Evolutionary conservation across 148 eudicot species (phyloP).

Genomic region (Gaultheria prostrata): DNA sequence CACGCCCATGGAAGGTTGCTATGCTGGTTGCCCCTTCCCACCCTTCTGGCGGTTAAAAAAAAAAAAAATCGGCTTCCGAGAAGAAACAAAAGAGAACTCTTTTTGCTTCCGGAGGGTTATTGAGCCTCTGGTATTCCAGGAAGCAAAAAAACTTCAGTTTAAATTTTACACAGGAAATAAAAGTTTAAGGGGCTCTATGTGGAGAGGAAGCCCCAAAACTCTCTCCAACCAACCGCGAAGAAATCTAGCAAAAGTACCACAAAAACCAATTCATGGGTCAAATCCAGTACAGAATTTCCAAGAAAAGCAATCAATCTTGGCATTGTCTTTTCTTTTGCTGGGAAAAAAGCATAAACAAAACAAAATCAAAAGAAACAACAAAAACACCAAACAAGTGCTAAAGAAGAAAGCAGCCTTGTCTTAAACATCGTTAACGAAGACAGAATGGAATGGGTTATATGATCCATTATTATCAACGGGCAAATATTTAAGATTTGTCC

Average conservation of each 20-base stretch:
- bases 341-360: neutral
- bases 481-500: neutral
- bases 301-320: neutral
- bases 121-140: neutral
- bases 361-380: neutral
- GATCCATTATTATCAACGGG: neutral
- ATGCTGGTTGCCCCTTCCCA: too few relatives aligned
- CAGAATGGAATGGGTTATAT: neutral
- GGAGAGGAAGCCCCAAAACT: neutral
- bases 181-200: neutral
- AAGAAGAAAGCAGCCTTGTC: neutral
- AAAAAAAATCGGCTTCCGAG: too few relatives aligned
- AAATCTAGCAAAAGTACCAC: neutral
- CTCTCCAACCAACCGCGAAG: neutral
- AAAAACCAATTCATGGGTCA: neutral
- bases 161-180: too few relatives aligned
- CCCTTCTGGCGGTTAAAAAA: too few relatives aligned
- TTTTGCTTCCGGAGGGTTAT: neutral
- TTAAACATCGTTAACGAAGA: neutral
- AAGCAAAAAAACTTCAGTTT: neutral
- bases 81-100: neutral
- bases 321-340: neutral
- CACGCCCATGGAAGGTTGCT: too few relatives aligned
- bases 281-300: neutral
- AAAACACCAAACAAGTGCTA: neutral